Conservation (phyloP, 108 stramenopile species). For the Parietichytrium sp. region DNA sequence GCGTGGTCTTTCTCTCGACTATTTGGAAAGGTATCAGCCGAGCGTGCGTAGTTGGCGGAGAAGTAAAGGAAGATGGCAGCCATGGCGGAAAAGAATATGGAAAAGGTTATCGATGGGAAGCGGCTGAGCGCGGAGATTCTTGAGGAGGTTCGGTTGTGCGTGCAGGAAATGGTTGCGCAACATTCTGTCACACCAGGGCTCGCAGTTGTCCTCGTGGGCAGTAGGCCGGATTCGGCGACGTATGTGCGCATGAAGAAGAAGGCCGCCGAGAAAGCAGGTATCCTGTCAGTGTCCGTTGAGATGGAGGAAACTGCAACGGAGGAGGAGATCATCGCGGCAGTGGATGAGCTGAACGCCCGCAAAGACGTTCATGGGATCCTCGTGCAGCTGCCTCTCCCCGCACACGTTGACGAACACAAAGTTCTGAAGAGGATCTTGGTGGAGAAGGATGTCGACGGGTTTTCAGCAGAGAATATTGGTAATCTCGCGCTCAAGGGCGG, state of each 20-base stretch:
- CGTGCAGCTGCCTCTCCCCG: slow-evolving; percentile 91
- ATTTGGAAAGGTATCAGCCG: too few relatives aligned
- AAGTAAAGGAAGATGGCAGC: too few relatives aligned
- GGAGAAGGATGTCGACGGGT: slow-evolving; percentile 92
- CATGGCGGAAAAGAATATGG: too few relatives aligned
- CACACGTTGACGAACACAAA: slow-evolving; percentile 74
- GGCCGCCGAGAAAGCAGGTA: slow-evolving; percentile 56
- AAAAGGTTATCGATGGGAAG: slow-evolving; percentile 25
- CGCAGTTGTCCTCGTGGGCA: slow-evolving; percentile 66
- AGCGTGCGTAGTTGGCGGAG: too few relatives aligned
- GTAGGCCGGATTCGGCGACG: slow-evolving; percentile 84
- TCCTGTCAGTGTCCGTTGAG: slow-evolving; percentile 73
- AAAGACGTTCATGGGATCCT: slow-evolving; percentile 86
- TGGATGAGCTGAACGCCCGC: slow-evolving; percentile 74
- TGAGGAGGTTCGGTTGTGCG: slow-evolving; percentile 10
- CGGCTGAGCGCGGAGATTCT: slow-evolving; percentile 29
- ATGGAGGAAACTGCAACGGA: slow-evolving; percentile 77
- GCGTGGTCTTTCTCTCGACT: too few relatives aligned
- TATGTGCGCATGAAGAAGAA: slow-evolving; percentile 95
- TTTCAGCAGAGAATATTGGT: slow-evolving; percentile 86
- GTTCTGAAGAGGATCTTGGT: slow-evolving; percentile 73
- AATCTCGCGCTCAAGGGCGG: slow-evolving; percentile 56
- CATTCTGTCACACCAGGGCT: not conserved
- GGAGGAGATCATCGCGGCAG: slow-evolving; percentile 70
- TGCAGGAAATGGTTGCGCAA: not conserved